These are phyloP conservation scores for Multifurca ochricompacta DNA, from an alignment of 768 basidiomycete genomes.

Conservation along the genomic window DNA sequence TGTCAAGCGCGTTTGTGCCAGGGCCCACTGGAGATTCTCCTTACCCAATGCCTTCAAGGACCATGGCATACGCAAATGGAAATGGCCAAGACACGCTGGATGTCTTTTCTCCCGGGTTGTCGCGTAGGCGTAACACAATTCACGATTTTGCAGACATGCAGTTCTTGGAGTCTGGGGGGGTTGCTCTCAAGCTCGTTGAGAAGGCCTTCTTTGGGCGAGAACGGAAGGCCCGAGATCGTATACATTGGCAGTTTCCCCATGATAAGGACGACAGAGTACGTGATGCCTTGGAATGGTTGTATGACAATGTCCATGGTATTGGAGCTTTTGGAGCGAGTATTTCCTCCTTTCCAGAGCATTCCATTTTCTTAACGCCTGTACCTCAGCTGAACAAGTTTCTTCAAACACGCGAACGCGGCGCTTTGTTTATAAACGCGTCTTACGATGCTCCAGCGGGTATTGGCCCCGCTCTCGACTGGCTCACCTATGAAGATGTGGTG, in stretches of 20 bases:
- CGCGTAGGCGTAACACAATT: constrained; percentile 9
- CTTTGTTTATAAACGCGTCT: constrained; percentile 19
- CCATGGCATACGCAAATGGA: constrained; percentile 20
- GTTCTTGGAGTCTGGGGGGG: constrained; percentile 15
- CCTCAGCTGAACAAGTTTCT: constrained; percentile 19
- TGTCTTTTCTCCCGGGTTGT: constrained; percentile 4
- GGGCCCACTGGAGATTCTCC: neutral
- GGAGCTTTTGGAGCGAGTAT: constrained; percentile 21
- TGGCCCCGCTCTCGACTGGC: constrained; percentile 18
- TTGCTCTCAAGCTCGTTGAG: constrained; percentile 10
- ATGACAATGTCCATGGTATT: constrained; percentile 6
- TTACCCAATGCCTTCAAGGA: constrained; percentile 21
- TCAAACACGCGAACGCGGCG: constrained; percentile 20
- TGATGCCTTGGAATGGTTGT: constrained; percentile 17
- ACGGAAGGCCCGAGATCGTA: constrained; percentile 21
- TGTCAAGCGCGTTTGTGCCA: constrained; percentile 12
- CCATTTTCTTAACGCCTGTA: neutral
- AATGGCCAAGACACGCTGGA: constrained; percentile 1
- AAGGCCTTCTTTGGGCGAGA: constrained; percentile 21
- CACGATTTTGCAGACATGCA: constrained; percentile 3
- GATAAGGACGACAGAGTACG: constrained; percentile 21
- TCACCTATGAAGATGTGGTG: constrained; percentile 16
- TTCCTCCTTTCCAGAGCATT: neutral
- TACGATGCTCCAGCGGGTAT: neutral
- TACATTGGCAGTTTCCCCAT: constrained; percentile 22